A percentile compares a stretch with the other conserved stretches of the same genome.
Conservation (phyloP, 2,329 filamentous ascomycete genomes). For the Alternaria novae-zelandiae region DNA sequence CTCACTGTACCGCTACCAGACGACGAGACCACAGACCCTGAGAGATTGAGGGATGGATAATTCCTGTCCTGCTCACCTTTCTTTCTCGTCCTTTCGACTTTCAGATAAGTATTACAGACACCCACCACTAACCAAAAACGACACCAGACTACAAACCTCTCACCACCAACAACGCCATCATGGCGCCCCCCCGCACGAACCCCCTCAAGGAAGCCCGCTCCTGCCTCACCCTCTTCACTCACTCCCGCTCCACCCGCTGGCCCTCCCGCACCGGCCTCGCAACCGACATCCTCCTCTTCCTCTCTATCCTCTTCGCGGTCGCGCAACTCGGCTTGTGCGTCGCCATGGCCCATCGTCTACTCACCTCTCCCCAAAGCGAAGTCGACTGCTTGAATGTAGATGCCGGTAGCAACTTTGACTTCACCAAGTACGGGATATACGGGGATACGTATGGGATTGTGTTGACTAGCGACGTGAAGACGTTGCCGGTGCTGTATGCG, state of each 20-base stretch:
- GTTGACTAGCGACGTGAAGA: not conserved
- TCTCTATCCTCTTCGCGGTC: not conserved
- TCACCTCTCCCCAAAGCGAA: not conserved
- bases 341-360: not conserved
- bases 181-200: not conserved
- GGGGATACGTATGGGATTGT: not conserved
- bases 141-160: not conserved
- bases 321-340: not conserved
- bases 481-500: not conserved
- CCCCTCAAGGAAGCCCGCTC: not conserved
- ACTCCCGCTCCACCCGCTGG: constrained; percentile 7
- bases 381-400: not conserved
- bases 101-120: not conserved
- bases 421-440: not conserved
- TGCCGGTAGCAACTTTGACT: not conserved
- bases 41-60: not conserved
- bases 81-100: not conserved
- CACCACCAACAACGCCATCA: not conserved
- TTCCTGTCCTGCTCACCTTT: not conserved
- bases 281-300: not conserved
- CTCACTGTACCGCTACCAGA: constrained; percentile 2
- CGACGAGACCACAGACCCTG: not conserved
- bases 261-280: not conserved
- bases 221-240: not conserved
- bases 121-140: not conserved